Percentiles rank a stretch among this genome's conserved stretches.
phyloP scores from a whole-genome alignment of 345 rosid genomes.

The Aurinia saxatilis region DNA sequence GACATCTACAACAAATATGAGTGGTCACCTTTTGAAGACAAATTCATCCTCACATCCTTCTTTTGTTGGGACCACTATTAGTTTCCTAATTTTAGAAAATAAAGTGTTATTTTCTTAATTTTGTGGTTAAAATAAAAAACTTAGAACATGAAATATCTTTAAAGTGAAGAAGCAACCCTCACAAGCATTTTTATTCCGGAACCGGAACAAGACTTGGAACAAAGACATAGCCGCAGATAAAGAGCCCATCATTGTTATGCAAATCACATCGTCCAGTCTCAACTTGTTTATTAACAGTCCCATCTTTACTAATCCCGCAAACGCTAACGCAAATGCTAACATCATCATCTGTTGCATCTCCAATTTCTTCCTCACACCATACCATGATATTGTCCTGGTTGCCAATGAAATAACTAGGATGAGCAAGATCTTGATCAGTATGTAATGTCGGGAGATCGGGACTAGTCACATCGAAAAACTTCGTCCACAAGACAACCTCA shows the following conservation, averaged over 20 bases:
- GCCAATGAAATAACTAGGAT: constrained; percentile 23
- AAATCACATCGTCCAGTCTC: constrained; percentile 14
- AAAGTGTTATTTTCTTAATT: too few species aligned
- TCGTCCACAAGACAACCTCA: constrained; percentile 17
- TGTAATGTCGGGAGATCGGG: constrained; percentile 16
- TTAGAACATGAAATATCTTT: not conserved
- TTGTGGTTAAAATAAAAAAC: not conserved
- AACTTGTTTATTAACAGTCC: not conserved
- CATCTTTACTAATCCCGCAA: constrained; percentile 17
- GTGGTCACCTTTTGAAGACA: too few species aligned
- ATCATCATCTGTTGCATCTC: not conserved
- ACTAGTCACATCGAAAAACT: constrained; percentile 9
- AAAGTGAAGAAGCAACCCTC: not conserved
- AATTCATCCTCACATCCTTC: too few species aligned
- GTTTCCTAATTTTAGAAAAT: too few species aligned
- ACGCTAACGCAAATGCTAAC: constrained; percentile 7
- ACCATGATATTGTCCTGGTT: constrained; percentile 7
- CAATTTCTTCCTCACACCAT: constrained; percentile 9
- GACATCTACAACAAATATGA: too few species aligned
- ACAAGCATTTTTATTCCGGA: constrained; percentile 7
- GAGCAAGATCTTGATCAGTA: constrained; percentile 13
- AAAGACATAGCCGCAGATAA: not conserved
- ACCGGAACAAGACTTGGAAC: constrained; percentile 26
- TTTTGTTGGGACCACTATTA: too few species aligned
- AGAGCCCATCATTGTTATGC: not conserved